Base-by-base conservation (phyloP, 1,284 basidiomycete species). In the Athelia sp. region DNA sequence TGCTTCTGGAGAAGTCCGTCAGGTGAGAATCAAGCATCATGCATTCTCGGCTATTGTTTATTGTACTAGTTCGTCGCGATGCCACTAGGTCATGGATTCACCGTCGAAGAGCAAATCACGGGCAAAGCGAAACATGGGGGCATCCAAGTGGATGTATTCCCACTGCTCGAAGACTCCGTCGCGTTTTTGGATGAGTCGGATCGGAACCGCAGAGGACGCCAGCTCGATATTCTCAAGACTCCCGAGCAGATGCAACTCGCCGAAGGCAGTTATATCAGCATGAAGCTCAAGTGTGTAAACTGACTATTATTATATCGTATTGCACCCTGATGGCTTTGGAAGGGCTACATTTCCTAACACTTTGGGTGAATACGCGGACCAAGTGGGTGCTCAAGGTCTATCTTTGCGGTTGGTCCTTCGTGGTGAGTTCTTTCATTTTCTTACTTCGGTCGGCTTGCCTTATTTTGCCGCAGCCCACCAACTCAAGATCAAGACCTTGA, bases 401-500 rank as follows among this genome's bases (percentile, higher is more conserved):
- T 40, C 36, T 17, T 8, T 17, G 8, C 19, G 36, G n/a, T 6
- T 40, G 6, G 15, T 40, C 6, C n/a, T 17, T 21, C 15, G 36
- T 21, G n/a, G 6, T n/a, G 15, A 40, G 15, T 6, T 40, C 36
- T 8, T 21, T 8, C n/a, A 40, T 40, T 9, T 21, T 9, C 15
- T 40, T 40, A n/a, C 8, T n/a, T 9, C 36, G 36, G 8, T 8
- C n/a, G n/a, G 15, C 36, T n/a, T 40, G 6, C 8, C 19, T 40
- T n/a, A 17, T 21, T 17, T 40, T 21, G 6, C 36, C n/a, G 15
- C 36, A 40, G 36, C 6, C 8, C 8, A 17, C 23, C 10, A 6
- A 15, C 18, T 93, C 90, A 90, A 93, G 74, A 93, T 93, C 67
- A 94, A 93, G 78, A 90, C 85, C 78, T 87, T 97, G 60, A 97